phyloP scores from a whole-genome alignment of 1,284 basidiomycete genomes.

The Caloboletus firmus region DNA sequence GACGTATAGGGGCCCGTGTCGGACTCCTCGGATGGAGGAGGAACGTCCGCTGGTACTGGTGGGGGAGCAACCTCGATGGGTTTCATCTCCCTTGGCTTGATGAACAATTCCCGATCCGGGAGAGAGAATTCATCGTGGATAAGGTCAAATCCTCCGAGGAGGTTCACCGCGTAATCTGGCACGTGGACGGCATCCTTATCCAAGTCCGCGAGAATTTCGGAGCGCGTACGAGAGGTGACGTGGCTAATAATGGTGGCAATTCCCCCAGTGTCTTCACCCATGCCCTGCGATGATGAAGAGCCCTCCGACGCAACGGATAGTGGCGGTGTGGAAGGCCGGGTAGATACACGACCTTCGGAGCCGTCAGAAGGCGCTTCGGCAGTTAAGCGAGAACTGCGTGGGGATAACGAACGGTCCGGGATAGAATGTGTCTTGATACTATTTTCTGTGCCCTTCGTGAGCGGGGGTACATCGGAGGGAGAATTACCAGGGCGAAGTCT shows the following conservation, averaged over 20 bases:
- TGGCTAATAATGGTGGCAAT: slow-evolving; percentile 35
- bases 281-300: slow-evolving; percentile 27
- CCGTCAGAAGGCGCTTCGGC: slow-evolving; percentile 18
- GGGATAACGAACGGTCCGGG: slow-evolving; percentile 22
- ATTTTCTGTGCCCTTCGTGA: slow-evolving; percentile 21
- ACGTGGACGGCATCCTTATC: slow-evolving; percentile 31
- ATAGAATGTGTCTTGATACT: slow-evolving; percentile 13
- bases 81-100: slow-evolving; percentile 33
- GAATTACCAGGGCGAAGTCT: slow-evolving; percentile 23
- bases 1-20: slow-evolving; percentile 35
- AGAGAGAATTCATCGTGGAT: slow-evolving; percentile 34
- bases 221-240: slow-evolving; percentile 28
- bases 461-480: slow-evolving; percentile 14
- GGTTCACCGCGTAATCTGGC: slow-evolving; percentile 34
- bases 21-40: slow-evolving; percentile 33
- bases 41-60: slow-evolving; percentile 14
- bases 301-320: slow-evolving; percentile 29
- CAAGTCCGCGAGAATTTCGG: slow-evolving; percentile 34
- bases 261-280: slow-evolving; percentile 19
- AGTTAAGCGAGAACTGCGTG: slow-evolving; percentile 26
- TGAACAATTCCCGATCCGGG: slow-evolving; percentile 31
- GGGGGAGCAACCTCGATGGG: slow-evolving; percentile 32
- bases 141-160: slow-evolving; percentile 34
- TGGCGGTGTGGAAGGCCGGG: slow-evolving; percentile 31
- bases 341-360: slow-evolving; percentile 25